phyloP scores from a whole-genome alignment of 2,329 filamentous ascomycete species.

The Gaeumannomyces sp. region DNA sequence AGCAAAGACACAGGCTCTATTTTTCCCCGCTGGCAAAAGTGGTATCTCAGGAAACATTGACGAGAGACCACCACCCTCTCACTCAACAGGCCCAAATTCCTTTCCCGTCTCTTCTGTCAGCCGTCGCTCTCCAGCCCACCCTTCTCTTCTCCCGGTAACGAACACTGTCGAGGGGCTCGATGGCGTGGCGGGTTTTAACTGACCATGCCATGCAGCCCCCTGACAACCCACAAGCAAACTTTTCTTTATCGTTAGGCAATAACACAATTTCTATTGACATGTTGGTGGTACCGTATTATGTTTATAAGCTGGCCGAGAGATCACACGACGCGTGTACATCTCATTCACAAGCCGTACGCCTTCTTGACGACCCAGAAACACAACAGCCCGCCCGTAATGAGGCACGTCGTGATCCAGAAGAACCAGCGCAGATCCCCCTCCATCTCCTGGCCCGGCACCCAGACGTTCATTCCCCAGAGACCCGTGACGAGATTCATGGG shows the following conservation, averaged over 20 bases:
- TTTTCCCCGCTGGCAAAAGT: neutral
- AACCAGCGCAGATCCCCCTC: constrained; percentile 74
- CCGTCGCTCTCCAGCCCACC: neutral
- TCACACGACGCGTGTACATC: neutral
- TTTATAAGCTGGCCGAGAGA: neutral
- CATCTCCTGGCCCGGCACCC: constrained; percentile 84
- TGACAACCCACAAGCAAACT: neutral
- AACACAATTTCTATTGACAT: neutral
- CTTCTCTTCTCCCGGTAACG: neutral
- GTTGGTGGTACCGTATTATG: neutral
- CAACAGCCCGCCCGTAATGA: constrained; percentile 70
- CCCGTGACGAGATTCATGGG: constrained; percentile 99
- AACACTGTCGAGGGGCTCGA: neutral
- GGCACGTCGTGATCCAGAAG: constrained; percentile 63
- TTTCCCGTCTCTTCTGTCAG: neutral
- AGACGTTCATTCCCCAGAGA: constrained; percentile 98
- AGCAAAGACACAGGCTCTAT: neutral
- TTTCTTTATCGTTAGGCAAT: neutral
- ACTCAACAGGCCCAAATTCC: neutral
- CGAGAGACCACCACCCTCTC: neutral
- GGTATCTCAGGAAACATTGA: neutral
- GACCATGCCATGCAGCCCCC: too few species aligned
- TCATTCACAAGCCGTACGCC: constrained; percentile 46
- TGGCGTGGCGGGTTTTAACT: too few species aligned
- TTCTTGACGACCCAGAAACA: constrained; percentile 81